Evolutionary conservation across 306 rosid genomes (phyloP).

Genomic region (Pterocarpus macrocarpus): DNA sequence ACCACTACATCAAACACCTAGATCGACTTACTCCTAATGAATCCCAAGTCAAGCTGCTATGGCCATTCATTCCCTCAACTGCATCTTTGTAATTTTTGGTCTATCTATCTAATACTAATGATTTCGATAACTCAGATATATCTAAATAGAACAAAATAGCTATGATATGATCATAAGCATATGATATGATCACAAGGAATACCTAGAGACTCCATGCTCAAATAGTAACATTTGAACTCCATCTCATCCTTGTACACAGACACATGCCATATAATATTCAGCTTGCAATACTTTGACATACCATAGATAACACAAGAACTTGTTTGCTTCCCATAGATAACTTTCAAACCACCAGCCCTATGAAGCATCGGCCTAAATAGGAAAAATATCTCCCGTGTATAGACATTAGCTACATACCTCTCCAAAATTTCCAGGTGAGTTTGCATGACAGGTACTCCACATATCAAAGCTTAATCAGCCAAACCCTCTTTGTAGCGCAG

Average conservation of each 20-base stretch:
- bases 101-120: too few species aligned
- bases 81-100: too few species aligned
- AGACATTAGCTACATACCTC: background rate
- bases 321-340: background rate
- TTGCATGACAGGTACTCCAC: background rate
- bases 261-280: background rate
- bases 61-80: too few species aligned
- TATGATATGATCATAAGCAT: background rate
- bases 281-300: background rate
- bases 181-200: background rate
- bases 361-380: background rate
- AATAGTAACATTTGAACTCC: background rate
- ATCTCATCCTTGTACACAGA: background rate
- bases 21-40: too few species aligned
- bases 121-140: too few species aligned
- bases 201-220: background rate
- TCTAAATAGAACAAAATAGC: too few species aligned
- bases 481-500: background rate
- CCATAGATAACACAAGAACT: background rate
- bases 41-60: too few species aligned
- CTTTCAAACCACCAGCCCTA: background rate
- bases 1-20: too few species aligned
- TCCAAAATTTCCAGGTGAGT: background rate
- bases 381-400: background rate
- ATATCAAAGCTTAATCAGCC: background rate